Base-by-base conservation (phyloP, 768 basidiomycete genomes). In the Phallus indusiatus region DNA sequence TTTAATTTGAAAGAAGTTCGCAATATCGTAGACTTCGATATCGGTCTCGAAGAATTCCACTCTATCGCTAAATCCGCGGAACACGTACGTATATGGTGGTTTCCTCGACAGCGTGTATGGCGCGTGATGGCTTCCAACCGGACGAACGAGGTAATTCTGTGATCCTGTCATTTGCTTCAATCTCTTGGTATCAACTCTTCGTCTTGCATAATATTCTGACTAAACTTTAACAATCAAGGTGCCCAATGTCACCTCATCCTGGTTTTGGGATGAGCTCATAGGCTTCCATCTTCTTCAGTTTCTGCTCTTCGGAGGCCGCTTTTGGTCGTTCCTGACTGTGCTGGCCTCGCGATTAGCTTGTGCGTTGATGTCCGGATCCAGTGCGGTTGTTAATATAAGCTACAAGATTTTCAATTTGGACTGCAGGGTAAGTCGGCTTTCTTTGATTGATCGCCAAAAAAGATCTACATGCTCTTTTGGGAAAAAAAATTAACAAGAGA, bases 71-170 rank as follows among this genome's bases (percentile, higher is more conserved):
- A 65, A 53, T 75, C 83, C 20, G 84, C 89, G 2, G 83, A 99
- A 71, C 92, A 96, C 68, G 88, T 90, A 17, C 78, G 93, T 17
- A 77, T 94, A 16, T 96, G 91, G 90, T 99, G 94, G 94, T 95
- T 85, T 72, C 94, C 95, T 3, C 84, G 87, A 50, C 78, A 83
- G 16, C 84, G 85, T 60, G 72, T 72, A 33, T 77, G 95, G 54
- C 81, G 90, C 46, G 80, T 88, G 54, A 88, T 84, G 67, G 76
- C 82, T 63, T 78, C 86, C 35, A 79, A 89, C 72, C 80, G 94
- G 60, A 90, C 91, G 5, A 69, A 70, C 56, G 86, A 90, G 78
- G 94, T 94, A 70, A 66, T 52, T 71, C 70, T 60, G 74, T 76
- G 60, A 65, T 70, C 65, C 14, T 51, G 21, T 51, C n/a, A 42